These are phyloP conservation scores for Cystobasidiopsis lactophilus DNA, from an alignment of 768 basidiomycete species.

Conservation along the genomic window DNA sequence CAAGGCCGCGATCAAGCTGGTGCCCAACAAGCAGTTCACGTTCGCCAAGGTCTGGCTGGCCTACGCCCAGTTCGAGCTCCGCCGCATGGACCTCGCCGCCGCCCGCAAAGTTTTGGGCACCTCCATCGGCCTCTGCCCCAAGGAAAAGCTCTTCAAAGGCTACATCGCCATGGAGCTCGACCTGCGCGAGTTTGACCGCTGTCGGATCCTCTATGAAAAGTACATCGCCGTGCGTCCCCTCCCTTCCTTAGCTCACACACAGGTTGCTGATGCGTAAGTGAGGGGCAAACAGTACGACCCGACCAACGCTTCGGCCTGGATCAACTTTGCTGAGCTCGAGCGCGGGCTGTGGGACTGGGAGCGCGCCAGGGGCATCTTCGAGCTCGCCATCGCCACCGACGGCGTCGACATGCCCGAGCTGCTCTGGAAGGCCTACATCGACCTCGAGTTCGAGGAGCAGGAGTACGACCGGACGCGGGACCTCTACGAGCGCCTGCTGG, in stretches of 20 bases:
- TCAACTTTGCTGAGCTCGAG: conserved; percentile 84
- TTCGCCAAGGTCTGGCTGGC: conserved; percentile 92
- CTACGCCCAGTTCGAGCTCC: conserved; percentile 78
- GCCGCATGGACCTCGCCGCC: conserved; percentile 53
- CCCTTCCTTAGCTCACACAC: not conserved
- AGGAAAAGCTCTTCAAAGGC: conserved; percentile 81
- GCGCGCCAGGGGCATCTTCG: conserved; percentile 81
- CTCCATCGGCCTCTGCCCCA: conserved; percentile 86
- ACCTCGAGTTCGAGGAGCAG: conserved; percentile 85
- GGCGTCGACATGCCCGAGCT: conserved; percentile 85
- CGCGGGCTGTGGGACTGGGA: conserved; percentile 62
- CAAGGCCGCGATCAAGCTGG: conserved; percentile 62
- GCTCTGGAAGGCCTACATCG: conserved; percentile 85
- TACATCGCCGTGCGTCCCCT: conserved; percentile 52
- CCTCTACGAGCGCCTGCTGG: conserved; percentile 68
- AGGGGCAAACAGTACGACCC: conserved; percentile 45
- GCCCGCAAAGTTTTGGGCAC: conserved; percentile 76
- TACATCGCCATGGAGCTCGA: conserved; percentile 88
- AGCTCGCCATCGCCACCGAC: conserved; percentile 62
- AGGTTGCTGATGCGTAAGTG: not conserved
- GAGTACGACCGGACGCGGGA: conserved; percentile 64
- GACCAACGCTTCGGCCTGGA: conserved; percentile 81
- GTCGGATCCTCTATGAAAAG: conserved; percentile 74
- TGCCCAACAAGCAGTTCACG: conserved; percentile 91
- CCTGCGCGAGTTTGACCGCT: conserved; percentile 88